phyloP scores from a whole-genome alignment of 139 green algal genomes.

The Zygnema circumcarinatum region DNA sequence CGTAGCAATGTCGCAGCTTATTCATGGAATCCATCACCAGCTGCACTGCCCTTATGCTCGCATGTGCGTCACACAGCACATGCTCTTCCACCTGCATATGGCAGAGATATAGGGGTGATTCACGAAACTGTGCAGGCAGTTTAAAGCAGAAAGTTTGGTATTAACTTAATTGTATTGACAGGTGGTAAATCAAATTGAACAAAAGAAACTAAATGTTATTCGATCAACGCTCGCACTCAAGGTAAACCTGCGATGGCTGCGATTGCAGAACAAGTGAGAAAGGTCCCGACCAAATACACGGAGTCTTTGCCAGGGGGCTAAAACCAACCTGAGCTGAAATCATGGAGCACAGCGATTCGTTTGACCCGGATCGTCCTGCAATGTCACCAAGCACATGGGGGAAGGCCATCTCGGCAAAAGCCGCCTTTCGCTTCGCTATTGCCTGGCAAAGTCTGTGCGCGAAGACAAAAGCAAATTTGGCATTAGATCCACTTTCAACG shows the following conservation, averaged over 20 bases:
- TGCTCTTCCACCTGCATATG: slow-evolving; percentile 15
- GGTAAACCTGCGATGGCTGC: too few species aligned
- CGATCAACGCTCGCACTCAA: too few species aligned
- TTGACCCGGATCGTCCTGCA: slow-evolving; percentile 25
- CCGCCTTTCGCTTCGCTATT: slow-evolving; percentile 60
- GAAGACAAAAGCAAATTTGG: not conserved
- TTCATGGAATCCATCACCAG: slow-evolving; percentile 30
- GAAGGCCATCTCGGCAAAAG: slow-evolving; percentile 71
- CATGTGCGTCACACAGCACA: not conserved
- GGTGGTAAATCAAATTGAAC: too few species aligned
- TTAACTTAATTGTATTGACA: too few species aligned
- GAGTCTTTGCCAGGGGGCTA: too few species aligned
- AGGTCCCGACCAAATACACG: too few species aligned
- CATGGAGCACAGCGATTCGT: slow-evolving; percentile 1
- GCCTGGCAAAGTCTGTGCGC: slow-evolving; percentile 46
- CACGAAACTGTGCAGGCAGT: too few species aligned
- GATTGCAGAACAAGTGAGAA: too few species aligned
- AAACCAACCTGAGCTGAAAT: slow-evolving; percentile 28
- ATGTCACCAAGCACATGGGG: slow-evolving; percentile 67
- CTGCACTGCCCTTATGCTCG: slow-evolving; percentile 15
- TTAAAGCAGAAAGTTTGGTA: too few species aligned
- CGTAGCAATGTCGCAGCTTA: slow-evolving; percentile 43
- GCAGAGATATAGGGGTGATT: too few species aligned
- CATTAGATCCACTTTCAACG: too few species aligned
- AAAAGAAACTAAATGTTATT: too few species aligned